These are phyloP conservation scores for Apophysomyces sp. DNA, from an alignment of 371 early-diverging fungal genomes.

Conservation along the genomic window DNA sequence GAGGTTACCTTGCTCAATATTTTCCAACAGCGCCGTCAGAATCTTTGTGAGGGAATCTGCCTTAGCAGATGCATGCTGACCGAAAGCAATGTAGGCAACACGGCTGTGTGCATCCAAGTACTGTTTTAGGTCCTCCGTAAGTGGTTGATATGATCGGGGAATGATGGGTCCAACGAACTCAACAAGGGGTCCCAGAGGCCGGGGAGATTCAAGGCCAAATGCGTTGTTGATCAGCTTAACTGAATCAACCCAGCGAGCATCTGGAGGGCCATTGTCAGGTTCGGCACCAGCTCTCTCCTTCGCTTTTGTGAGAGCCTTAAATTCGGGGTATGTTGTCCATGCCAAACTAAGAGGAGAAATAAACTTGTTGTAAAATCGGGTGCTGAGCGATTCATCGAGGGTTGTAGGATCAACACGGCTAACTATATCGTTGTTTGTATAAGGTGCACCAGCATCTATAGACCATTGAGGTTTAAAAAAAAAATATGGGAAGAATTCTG, in stretches of 20 bases:
- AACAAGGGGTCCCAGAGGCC: constrained; percentile 33
- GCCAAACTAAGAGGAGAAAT: constrained; percentile 2
- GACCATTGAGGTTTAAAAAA: background rate
- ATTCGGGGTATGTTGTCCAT: background rate
- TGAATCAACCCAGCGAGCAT: constrained; percentile 4
- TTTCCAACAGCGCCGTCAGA: constrained; percentile 17
- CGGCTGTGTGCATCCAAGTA: constrained; percentile 20
- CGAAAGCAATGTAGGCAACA: constrained; percentile 38
- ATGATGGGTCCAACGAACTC: constrained; percentile 40
- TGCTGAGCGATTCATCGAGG: constrained; percentile 3
- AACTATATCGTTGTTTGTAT: constrained; percentile 13
- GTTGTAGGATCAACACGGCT: constrained; percentile 10
- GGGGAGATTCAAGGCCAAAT: constrained; percentile 25
- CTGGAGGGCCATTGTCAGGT: background rate
- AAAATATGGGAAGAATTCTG: no score
- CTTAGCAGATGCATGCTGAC: constrained; percentile 18
- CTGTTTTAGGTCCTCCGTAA: background rate
- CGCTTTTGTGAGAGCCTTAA: background rate
- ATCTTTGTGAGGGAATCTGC: constrained; percentile 4
- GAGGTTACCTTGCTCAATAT: constrained; percentile 14
- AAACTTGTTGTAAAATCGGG: constrained; percentile 14
- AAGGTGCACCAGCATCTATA: constrained; percentile 25
- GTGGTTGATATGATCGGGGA: constrained; percentile 8
- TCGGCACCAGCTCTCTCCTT: background rate
- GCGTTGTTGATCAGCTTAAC: constrained; percentile 32